A percentile compares a stretch with the other conserved stretches of the same genome.
phyloP scores from a whole-genome alignment of 1,139 yeast species.

The Pichia kudriavzevii region DNA sequence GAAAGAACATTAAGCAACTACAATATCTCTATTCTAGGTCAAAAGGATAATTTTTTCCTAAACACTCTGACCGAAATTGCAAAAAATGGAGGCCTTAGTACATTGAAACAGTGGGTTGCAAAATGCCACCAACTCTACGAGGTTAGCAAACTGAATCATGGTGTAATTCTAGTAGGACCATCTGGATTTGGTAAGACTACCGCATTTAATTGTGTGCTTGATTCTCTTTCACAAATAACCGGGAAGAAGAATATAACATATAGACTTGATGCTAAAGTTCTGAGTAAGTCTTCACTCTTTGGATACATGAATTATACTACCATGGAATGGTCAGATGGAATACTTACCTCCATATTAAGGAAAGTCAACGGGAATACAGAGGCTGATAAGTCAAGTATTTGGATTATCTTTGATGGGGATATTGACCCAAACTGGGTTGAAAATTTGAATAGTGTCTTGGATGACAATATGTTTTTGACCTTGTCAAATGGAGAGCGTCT shows the following conservation, averaged over 20 bases:
- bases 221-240: constrained; percentile 33
- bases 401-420: constrained; percentile 91
- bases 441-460: constrained; percentile 80
- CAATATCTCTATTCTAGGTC: no score
- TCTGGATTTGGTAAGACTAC: constrained; percentile 73
- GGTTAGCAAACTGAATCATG: constrained; percentile 63
- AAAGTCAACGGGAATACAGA: constrained; percentile 52
- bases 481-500: constrained; percentile 87
- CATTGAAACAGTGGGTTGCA: constrained; percentile 37
- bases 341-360: constrained; percentile 65
- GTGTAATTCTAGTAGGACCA: constrained; percentile 73
- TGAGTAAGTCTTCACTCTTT: constrained; percentile 57
- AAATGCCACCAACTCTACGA: constrained; percentile 61
- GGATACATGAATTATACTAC: constrained; percentile 72
- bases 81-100: constrained; percentile 20
- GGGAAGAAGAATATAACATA: constrained; percentile 35
- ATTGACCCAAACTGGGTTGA: constrained; percentile 95
- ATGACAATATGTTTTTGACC: constrained; percentile 76
- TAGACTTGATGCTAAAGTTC: constrained; percentile 67
- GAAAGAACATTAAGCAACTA: no score
- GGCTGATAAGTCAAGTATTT: constrained; percentile 47
- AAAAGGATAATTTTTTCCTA: no score
- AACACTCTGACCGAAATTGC: constrained; percentile 18
- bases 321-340: constrained; percentile 90
- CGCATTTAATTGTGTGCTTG: constrained; percentile 42